Evolutionary conservation across 306 rosid species (phyloP), one percentile per base, ranked within the genome.

Genomic region (Prinsepia uniflora): DNA sequence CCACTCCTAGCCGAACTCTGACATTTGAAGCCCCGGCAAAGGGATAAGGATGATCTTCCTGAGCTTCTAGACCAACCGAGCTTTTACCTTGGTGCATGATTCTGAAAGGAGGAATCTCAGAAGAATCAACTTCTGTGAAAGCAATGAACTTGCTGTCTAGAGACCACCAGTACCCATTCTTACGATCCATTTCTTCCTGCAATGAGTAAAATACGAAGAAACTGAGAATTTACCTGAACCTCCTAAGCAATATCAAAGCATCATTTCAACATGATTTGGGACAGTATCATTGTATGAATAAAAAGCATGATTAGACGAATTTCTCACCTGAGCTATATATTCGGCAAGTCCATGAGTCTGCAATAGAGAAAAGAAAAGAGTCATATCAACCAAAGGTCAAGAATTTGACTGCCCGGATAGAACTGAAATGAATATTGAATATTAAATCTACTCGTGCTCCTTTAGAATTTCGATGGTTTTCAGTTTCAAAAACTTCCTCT

Each of bases 151-250:
- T 87, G 79, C 99, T 72, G 76, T 94, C 96, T 60, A 84, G 85
- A 24, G 99, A 94, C 99, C 99, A 94, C 97, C 99, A 94, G 80
- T 91, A 91, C 60, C 99, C 97, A 71, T 78, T 83, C 81, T 91
- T 94, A 60, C 99, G 80, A 48, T 94, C 96, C 97, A 94, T 94
- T 87, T 94, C 99, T 84, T 94, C 99, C 99, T 94, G 90, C 60
- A 79, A 78, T 72, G 65, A 83, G 50, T 40, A 81, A 77, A 62
- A 67, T 18, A 49, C 15, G 55, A 56, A 79, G 76, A 46, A 62
- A 13, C 40, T 43, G 30, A 71, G 63, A 63, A 72, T 34, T 59
- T 65, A 68, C 71, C 55, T 56, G 20, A 62, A 73, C 59, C 60
- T 63, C 60, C 30, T 45, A 57, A 60, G 20, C 46, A 59, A 50